Evolutionary conservation across 2,329 filamentous ascomycete species (phyloP).

Genomic region (Cercospora canescens): DNA sequence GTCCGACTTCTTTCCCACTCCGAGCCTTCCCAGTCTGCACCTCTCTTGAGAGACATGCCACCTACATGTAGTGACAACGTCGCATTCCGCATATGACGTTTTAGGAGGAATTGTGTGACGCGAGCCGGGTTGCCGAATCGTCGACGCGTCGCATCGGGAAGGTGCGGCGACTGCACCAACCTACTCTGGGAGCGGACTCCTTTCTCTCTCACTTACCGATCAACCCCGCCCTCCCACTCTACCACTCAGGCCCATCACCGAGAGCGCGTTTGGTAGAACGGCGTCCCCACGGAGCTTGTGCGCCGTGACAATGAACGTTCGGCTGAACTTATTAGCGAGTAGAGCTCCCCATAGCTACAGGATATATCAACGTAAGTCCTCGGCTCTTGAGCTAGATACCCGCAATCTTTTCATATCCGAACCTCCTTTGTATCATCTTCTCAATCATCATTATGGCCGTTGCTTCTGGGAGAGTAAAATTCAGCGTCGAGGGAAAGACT

Average conservation of each 20-base stretch:
- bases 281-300: neutral
- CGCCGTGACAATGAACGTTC: neutral
- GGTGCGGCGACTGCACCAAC: neutral
- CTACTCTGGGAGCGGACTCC: neutral
- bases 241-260: neutral
- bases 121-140: neutral
- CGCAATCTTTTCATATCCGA: neutral
- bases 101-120: neutral
- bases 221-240: neutral
- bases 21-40: neutral
- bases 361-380: neutral
- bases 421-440: neutral
- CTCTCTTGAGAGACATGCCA: neutral
- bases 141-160: neutral
- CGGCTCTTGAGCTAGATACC: neutral
- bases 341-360: neutral
- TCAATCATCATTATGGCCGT: conserved; percentile 22
- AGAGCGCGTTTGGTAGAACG: neutral
- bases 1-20: neutral
- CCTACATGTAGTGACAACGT: neutral
- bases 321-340: neutral
- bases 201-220: neutral
- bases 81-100: neutral
- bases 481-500: conserved; percentile 46
- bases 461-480: conserved; percentile 30